Conservation (phyloP, 2,329 filamentous ascomycete species). For the Talaromyces sp. region DNA sequence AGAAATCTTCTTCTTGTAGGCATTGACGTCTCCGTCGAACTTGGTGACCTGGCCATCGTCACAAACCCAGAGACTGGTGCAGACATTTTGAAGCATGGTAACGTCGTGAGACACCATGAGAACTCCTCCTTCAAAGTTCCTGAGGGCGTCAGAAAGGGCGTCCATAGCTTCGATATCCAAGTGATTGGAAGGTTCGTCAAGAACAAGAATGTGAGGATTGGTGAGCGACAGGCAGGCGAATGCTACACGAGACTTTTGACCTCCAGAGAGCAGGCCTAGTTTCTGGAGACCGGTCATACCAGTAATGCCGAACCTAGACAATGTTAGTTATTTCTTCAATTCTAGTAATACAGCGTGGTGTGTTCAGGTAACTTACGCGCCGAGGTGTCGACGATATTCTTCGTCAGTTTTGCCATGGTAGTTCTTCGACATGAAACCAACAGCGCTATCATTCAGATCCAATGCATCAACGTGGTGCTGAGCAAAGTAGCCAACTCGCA, state of each 20-base stretch:
- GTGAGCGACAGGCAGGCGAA: constrained; percentile 93
- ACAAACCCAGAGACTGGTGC: constrained; percentile 92
- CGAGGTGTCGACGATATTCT: constrained; percentile 91
- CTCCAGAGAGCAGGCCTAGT: constrained; percentile 88
- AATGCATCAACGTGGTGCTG: constrained; percentile 97
- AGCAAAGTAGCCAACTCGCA: constrained; percentile 93
- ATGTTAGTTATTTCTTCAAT: neutral
- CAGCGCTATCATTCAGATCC: constrained; percentile 80
- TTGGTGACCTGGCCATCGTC: constrained; percentile 91
- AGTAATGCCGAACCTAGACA: constrained; percentile 59
- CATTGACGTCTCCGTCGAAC: constrained; percentile 89
- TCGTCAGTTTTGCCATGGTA: constrained; percentile 91
- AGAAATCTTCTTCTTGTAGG: constrained; percentile 94
- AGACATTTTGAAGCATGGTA: constrained; percentile 96
- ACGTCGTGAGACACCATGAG: constrained; percentile 99
- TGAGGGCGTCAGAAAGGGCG: constrained; percentile 75
- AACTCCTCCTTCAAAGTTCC: constrained; percentile 86
- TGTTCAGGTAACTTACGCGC: constrained; percentile 57
- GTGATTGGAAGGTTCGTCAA: constrained; percentile 98
- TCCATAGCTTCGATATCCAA: constrained; percentile 99
- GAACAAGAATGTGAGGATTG: constrained; percentile 93
- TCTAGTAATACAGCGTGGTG: constrained; percentile 11
- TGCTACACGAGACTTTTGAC: constrained; percentile 96
- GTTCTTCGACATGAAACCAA: constrained; percentile 90
- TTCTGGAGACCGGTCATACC: constrained; percentile 95